A percentile compares a stretch with the other conserved stretches of the same genome.
phyloP scores from a whole-genome alignment of 2,329 filamentous ascomycete genomes.

The Pyrenochaeta sp. region DNA sequence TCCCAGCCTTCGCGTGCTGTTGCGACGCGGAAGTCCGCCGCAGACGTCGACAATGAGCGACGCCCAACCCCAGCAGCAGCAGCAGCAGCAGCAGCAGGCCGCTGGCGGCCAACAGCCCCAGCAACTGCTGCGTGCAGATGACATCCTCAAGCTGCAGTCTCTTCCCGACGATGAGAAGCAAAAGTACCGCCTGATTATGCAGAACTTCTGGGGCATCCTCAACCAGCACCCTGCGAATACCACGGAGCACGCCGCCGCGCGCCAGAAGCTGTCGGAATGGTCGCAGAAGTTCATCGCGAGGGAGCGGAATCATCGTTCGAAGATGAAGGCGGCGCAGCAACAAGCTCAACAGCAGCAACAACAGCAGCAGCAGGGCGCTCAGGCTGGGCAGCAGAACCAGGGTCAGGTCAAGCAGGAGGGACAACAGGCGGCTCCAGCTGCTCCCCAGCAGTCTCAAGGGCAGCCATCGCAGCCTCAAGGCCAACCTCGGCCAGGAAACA shows the following conservation, averaged over 20 bases:
- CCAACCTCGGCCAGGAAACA: constrained; percentile 12
- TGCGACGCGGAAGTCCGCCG: constrained; percentile 18
- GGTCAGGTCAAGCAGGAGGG: constrained; percentile 31
- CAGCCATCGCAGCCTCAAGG: constrained; percentile 19
- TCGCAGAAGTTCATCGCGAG: constrained; percentile 61
- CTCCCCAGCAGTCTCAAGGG: constrained; percentile 14
- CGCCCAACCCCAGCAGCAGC: constrained; percentile 40
- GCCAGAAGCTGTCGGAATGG: constrained; percentile 59
- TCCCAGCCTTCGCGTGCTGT: constrained; percentile 2
- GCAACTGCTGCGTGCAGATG: constrained; percentile 43
- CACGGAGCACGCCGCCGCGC: constrained; percentile 58
- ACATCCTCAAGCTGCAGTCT: constrained; percentile 43
- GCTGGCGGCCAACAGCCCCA: constrained; percentile 25
- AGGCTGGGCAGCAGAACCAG: constrained; percentile 41
- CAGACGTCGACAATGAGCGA: constrained; percentile 40
- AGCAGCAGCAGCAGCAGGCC: too few species aligned
- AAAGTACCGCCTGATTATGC: constrained; percentile 62
- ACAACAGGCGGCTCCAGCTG: constrained; percentile 9
- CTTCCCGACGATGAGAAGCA: constrained; percentile 63
- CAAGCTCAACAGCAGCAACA: constrained; percentile 31
- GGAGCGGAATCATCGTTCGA: constrained; percentile 51
- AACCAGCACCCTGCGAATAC: constrained; percentile 58
- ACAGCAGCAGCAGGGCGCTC: constrained; percentile 30
- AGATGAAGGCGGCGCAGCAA: constrained; percentile 38
- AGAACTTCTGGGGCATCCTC: constrained; percentile 62